Conservation (phyloP, 345 rosid genomes). For the Pistacia vera region DNA sequence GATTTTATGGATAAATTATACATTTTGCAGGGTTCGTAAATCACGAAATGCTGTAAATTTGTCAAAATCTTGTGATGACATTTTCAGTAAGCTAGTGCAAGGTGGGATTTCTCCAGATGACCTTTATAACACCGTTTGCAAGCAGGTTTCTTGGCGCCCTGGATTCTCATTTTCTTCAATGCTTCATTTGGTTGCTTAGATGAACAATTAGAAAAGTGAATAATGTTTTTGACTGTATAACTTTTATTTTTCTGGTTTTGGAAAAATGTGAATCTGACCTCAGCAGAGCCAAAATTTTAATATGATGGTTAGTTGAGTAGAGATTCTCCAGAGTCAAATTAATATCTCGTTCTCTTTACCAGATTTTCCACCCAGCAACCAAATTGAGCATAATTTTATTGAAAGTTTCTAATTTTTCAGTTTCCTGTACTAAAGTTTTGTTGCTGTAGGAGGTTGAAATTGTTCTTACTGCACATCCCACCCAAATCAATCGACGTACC, state of each 20-base stretch:
- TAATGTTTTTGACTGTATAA: neutral
- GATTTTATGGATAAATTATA: constrained; percentile 9
- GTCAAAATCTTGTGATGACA: constrained; percentile 93
- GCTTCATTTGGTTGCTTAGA: constrained; percentile 1
- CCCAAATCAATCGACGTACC: constrained; percentile 95
- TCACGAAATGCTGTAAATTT: constrained; percentile 48
- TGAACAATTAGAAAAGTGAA: neutral
- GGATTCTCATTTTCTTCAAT: constrained; percentile 3
- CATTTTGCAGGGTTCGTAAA: constrained; percentile 72
- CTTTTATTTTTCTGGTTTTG: neutral
- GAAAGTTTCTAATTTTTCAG: neutral
- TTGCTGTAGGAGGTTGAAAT: constrained; percentile 84
- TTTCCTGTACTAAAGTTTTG: constrained; percentile 16
- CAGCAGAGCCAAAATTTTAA: neutral
- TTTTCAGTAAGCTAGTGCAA: constrained; percentile 77
- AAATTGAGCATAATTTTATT: constrained; percentile 6
- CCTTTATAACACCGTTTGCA: constrained; percentile 83
- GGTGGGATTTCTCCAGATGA: constrained; percentile 74
- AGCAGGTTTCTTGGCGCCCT: constrained; percentile 56
- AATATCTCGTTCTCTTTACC: neutral
- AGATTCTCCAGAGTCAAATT: constrained; percentile 6
- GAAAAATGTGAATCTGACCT: constrained; percentile 8
- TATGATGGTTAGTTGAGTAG: constrained; percentile 1
- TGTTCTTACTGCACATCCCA: constrained; percentile 98
- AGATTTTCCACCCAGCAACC: neutral